Conservation (phyloP, 495 filamentous ascomycete species). For the Aspergillus bridgeri region DNA sequence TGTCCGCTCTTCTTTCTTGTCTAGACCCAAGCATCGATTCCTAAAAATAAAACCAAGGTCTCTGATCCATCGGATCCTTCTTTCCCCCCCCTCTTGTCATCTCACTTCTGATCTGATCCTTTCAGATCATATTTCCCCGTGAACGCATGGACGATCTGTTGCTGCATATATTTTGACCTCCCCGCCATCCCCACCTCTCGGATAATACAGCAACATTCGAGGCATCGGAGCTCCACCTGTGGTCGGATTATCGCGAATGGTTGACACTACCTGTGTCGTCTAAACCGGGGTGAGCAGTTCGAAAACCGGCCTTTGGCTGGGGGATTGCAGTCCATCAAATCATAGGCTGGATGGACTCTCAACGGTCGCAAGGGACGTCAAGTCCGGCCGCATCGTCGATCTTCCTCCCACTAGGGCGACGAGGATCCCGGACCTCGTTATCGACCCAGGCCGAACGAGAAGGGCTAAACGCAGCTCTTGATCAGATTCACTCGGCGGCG, state of each 20-base stretch:
- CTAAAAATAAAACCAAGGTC: background rate
- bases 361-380: conserved; percentile 32
- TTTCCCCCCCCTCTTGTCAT: background rate
- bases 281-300: background rate
- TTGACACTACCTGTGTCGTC: background rate
- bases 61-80: background rate
- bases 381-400: conserved; percentile 45
- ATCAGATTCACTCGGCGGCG: conserved; percentile 79
- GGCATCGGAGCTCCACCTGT: background rate
- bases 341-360: conserved; percentile 34
- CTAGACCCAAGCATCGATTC: background rate
- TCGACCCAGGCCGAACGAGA: conserved; percentile 65
- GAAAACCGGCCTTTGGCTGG: background rate
- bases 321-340: background rate
- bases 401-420: conserved; percentile 41
- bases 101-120: background rate
- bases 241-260: background rate
- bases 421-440: conserved; percentile 62
- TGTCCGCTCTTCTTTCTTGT: background rate
- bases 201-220: background rate
- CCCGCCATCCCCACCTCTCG: background rate
- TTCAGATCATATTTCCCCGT: background rate
- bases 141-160: background rate
- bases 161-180: background rate
- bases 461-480: conserved; percentile 67